Conservation (phyloP, 2,329 filamentous ascomycete species). For the Calonectria multiphialidica region DNA sequence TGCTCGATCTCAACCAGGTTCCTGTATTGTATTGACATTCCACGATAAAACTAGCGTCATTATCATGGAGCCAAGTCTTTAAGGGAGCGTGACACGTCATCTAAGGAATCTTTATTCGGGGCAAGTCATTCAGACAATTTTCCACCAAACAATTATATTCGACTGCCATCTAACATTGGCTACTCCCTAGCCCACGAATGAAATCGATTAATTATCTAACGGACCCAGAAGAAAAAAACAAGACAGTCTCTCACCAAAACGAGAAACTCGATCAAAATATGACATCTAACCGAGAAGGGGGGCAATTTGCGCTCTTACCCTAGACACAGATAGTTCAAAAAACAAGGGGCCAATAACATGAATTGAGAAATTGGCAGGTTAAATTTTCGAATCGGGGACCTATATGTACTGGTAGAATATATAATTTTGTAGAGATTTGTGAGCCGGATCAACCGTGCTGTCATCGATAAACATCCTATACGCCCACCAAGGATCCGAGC, state of each 20-base stretch:
- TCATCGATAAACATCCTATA: not conserved
- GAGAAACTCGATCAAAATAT: not conserved
- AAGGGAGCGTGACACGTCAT: not conserved
- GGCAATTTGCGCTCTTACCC: not conserved
- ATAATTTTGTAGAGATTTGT: not conserved
- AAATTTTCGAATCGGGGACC: no score
- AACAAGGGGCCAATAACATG: not conserved
- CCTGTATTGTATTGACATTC: not conserved
- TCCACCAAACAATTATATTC: not conserved
- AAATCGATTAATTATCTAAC: no score
- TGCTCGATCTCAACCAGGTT: not conserved
- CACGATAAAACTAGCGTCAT: not conserved
- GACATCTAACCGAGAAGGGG: not conserved
- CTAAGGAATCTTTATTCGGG: not conserved
- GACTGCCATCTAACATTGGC: not conserved
- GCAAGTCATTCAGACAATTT: not conserved
- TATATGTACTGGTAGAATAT: not conserved
- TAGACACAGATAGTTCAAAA: not conserved
- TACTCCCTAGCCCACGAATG: not conserved
- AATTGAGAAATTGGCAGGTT: not conserved
- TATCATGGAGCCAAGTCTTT: not conserved
- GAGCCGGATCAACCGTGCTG: slow-evolving; percentile 1
- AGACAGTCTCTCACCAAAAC: not conserved
- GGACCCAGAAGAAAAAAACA: not conserved
- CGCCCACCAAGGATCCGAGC: not conserved